These are phyloP conservation scores for Penicillium desertorum DNA, from an alignment of 495 filamentous ascomycete genomes.

Conservation along the genomic window DNA sequence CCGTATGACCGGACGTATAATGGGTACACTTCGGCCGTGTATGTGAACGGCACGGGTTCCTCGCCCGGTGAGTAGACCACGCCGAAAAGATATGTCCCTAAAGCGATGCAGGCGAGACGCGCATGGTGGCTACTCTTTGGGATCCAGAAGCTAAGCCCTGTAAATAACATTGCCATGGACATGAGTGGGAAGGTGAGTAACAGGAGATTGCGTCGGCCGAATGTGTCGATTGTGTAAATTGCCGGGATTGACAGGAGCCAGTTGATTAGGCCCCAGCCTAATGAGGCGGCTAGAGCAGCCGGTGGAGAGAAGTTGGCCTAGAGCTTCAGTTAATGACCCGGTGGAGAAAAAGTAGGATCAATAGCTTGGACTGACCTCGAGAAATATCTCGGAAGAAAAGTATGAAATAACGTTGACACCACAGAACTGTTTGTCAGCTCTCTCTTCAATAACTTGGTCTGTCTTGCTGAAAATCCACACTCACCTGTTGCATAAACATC, in stretches of 20 bases:
- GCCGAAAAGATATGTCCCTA: constrained; percentile 74
- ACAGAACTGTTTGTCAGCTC: constrained; percentile 51
- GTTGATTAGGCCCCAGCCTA: constrained; percentile 79
- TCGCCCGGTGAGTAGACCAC: constrained; percentile 77
- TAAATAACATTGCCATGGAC: constrained; percentile 69
- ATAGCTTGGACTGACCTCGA: constrained; percentile 14
- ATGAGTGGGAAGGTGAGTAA: constrained; percentile 78
- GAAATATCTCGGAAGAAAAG: constrained; percentile 55
- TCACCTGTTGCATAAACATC: constrained; percentile 85
- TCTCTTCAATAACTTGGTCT: background rate
- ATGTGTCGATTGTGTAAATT: constrained; percentile 79
- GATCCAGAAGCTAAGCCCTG: constrained; percentile 79
- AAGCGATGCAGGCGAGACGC: constrained; percentile 57
- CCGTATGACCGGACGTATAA: constrained; percentile 70
- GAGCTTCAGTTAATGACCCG: constrained; percentile 1
- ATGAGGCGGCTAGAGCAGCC: constrained; percentile 62
- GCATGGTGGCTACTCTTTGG: constrained; percentile 46
- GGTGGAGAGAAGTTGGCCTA: constrained; percentile 47
- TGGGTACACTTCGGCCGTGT: constrained; percentile 78
- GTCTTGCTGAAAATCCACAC: constrained; percentile 4
- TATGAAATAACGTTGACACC: constrained; percentile 65
- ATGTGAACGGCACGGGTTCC: constrained; percentile 81
- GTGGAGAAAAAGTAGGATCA: background rate
- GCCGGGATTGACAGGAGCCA: constrained; percentile 77
- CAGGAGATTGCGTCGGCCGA: constrained; percentile 76